Percentiles rank a stretch among this genome's conserved stretches.
These are phyloP conservation scores for Chrysanthemum lavandulifolium DNA, from an alignment of 129 eudicot genomes.

Conservation along the genomic window DNA sequence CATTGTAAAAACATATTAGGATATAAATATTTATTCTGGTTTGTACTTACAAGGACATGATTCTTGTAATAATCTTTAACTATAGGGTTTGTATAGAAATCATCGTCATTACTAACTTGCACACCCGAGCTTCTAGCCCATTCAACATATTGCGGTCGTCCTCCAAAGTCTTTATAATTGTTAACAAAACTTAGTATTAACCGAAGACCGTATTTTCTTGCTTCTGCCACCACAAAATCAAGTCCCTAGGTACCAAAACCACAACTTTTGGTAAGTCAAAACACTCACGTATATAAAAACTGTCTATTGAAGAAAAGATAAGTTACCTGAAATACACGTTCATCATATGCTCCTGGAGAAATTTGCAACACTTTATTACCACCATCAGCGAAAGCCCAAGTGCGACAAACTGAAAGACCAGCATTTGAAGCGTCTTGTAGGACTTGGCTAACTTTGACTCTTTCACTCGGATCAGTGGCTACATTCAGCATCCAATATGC, in stretches of 20 bases:
- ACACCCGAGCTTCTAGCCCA: constrained; percentile 71
- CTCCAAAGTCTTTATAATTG: constrained; percentile 76
- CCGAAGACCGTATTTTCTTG: constrained; percentile 50
- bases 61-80: constrained; percentile 54
- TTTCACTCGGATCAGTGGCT: constrained; percentile 58
- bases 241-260: constrained; percentile 40
- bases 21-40: neutral
- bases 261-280: neutral
- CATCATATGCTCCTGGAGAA: constrained; percentile 78
- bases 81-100: constrained; percentile 51
- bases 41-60: constrained; percentile 43
- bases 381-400: constrained; percentile 91
- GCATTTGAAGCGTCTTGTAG: constrained; percentile 63
- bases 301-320: too few relatives aligned
- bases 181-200: constrained; percentile 69
- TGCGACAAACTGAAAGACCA: constrained; percentile 73
- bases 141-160: constrained; percentile 60
- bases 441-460: constrained; percentile 53
- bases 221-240: constrained; percentile 75
- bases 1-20: neutral
- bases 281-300: too few relatives aligned
- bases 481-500: constrained; percentile 89
- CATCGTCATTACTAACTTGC: constrained; percentile 38
- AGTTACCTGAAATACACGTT: constrained; percentile 67
- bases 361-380: constrained; percentile 65